These are phyloP conservation scores for Candida glucosophila DNA, from an alignment of 1,139 yeast genomes.

Conservation along the genomic window DNA sequence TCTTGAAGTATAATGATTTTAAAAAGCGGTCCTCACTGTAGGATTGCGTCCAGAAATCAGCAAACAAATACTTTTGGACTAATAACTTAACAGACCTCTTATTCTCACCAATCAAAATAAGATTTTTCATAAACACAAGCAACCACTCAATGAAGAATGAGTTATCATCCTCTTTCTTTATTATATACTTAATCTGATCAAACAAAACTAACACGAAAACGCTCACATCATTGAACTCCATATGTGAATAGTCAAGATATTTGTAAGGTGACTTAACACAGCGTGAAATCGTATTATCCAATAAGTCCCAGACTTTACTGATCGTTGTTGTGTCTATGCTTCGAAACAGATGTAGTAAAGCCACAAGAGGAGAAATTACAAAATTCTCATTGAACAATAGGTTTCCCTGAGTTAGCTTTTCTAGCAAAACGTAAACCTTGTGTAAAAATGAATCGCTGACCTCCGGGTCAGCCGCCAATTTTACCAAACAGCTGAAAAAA, in stretches of 20 bases:
- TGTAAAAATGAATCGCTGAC: slow-evolving; percentile 11
- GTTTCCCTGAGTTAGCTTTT: slow-evolving; percentile 14
- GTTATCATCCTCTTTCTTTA: slow-evolving; percentile 11
- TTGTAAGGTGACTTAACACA: slow-evolving; percentile 71
- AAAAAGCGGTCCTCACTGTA: too few species aligned
- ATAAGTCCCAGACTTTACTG: slow-evolving; percentile 37
- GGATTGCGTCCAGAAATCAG: too few species aligned
- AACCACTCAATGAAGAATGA: slow-evolving; percentile 43
- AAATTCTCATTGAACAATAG: slow-evolving; percentile 39
- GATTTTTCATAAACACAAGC: slow-evolving; percentile 30
- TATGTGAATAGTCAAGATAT: slow-evolving; percentile 60
- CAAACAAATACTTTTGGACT: not conserved
- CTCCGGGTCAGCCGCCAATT: slow-evolving; percentile 27
- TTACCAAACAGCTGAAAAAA: slow-evolving; percentile 51
- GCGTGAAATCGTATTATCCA: slow-evolving; percentile 71
- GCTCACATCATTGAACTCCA: slow-evolving; percentile 36
- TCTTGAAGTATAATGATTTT: slow-evolving; percentile 2
- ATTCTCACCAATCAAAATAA: slow-evolving; percentile 50
- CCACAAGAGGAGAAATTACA: slow-evolving; percentile 35
- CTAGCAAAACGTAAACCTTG: slow-evolving; percentile 17
- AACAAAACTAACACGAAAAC: slow-evolving; percentile 58
- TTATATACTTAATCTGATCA: slow-evolving; percentile 52
- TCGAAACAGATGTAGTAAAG: slow-evolving; percentile 33
- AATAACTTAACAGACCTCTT: slow-evolving; percentile 5
- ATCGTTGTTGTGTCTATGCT: slow-evolving; percentile 4